Evolutionary conservation across 1,284 basidiomycete genomes (phyloP).

Genomic region (Sanghuangporus weigelae): DNA sequence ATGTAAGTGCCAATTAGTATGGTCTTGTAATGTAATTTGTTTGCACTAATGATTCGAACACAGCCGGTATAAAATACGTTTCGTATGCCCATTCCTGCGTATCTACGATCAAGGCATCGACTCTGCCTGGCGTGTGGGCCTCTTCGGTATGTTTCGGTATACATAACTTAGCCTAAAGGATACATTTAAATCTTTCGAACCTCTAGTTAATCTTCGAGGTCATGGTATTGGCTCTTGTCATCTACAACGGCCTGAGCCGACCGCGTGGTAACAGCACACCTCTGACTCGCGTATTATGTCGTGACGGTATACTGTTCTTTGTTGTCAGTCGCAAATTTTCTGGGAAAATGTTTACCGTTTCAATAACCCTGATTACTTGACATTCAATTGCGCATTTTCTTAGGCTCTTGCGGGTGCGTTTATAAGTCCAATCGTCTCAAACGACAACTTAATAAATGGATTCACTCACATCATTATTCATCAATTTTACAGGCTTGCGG

Average conservation of each 20-base stretch:
- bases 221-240: conserved; percentile 16
- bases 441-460: neutral
- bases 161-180: neutral
- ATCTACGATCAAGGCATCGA: neutral
- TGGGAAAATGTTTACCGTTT: neutral
- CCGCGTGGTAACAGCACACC: conserved; percentile 17
- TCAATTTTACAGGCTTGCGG: neutral
- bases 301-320: conserved; percentile 23
- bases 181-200: neutral
- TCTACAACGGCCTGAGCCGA: conserved; percentile 19
- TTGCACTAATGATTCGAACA: neutral
- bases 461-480: neutral
- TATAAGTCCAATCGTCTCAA: neutral
- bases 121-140: conserved; percentile 13
- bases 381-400: neutral
- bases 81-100: conserved; percentile 3
- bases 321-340: conserved; percentile 8
- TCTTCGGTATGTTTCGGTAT: conserved; percentile 10
- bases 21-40: neutral
- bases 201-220: conserved; percentile 22
- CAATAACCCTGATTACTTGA: neutral
- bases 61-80: conserved; percentile 9
- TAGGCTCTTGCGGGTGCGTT: neutral
- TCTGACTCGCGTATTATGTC: conserved; percentile 14
- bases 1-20: neutral